Conservation (phyloP, 192 early-diverging fungal genomes). For the Powellomyces hirtus region DNA sequence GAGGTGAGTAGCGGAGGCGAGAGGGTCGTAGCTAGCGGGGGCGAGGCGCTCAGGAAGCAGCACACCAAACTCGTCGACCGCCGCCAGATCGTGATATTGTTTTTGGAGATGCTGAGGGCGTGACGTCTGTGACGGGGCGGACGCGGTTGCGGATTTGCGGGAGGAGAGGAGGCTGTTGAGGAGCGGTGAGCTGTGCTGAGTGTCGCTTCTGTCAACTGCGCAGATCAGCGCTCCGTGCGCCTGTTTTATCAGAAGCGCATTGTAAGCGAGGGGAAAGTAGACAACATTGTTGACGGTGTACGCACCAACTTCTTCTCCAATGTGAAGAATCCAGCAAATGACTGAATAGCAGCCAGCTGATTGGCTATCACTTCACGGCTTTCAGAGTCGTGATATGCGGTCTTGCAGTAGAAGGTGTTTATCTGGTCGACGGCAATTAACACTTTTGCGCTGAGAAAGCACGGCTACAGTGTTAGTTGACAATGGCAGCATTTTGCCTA, state of each 20-base stretch:
- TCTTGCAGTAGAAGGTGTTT: constrained; percentile 19
- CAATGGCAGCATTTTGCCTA: not conserved
- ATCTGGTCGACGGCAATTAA: constrained; percentile 23
- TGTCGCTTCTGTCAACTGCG: constrained; percentile 20
- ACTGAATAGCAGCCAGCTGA: constrained; percentile 1
- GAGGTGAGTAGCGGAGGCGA: not conserved
- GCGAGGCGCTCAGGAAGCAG: constrained; percentile 3
- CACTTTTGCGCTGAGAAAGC: not conserved
- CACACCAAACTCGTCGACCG: constrained; percentile 6
- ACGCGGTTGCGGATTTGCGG: not conserved
- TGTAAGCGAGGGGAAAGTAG: not conserved
- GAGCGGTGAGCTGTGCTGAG: constrained; percentile 2
- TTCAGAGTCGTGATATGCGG: constrained; percentile 17
- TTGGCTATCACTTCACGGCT: constrained; percentile 12
- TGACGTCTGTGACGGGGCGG: not conserved
- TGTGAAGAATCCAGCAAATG: constrained; percentile 2
- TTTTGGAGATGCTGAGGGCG: not conserved
- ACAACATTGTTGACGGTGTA: not conserved
- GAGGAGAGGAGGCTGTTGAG: not conserved
- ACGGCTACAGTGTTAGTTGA: not conserved
- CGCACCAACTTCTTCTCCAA: not conserved
- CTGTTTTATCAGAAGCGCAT: not conserved
- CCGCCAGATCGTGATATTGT: constrained; percentile 7
- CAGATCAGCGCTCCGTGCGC: constrained; percentile 1
- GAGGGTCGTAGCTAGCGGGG: constrained; percentile 22